phyloP scores from a whole-genome alignment of 441 rosid species.

The Breynia disticha region DNA sequence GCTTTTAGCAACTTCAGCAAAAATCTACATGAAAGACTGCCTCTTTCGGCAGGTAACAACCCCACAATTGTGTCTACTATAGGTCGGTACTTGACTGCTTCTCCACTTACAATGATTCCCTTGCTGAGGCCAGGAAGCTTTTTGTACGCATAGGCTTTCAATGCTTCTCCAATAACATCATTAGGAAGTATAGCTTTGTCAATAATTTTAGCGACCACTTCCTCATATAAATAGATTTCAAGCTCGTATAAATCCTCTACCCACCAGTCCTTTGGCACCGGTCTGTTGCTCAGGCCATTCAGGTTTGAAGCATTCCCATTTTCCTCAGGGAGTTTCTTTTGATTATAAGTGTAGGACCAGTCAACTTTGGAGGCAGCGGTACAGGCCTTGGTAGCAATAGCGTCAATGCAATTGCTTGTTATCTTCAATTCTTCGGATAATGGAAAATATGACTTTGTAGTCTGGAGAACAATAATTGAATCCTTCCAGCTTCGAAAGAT shows the following conservation, averaged over 20 bases:
- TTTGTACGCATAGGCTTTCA: conserved; percentile 70
- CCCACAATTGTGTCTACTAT: conserved; percentile 44
- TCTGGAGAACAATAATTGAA: conserved; percentile 66
- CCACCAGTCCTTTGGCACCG: conserved; percentile 83
- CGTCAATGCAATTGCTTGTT: conserved; percentile 47
- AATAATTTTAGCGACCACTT: conserved; percentile 40
- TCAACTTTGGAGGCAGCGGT: conserved; percentile 55
- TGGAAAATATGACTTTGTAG: conserved; percentile 42
- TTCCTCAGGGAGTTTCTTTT: conserved; percentile 58
- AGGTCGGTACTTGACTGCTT: conserved; percentile 38
- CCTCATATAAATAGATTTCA: conserved; percentile 52
- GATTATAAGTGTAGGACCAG: conserved; percentile 72
- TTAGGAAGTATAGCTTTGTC: conserved; percentile 28
- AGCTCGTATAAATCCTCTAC: conserved; percentile 80
- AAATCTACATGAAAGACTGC: conserved; percentile 63
- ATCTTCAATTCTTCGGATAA: conserved; percentile 56
- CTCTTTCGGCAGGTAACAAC: conserved; percentile 57
- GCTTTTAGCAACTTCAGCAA: conserved; percentile 70
- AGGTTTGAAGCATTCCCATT: conserved; percentile 28
- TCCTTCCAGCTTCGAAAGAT: conserved; percentile 82
- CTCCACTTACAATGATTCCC: conserved; percentile 36
- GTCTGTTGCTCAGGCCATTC: conserved; percentile 33
- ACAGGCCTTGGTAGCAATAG: conserved; percentile 57
- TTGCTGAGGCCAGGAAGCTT: conserved; percentile 56
- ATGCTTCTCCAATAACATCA: conserved; percentile 69